A percentile compares a stretch with the other conserved stretches of the same genome.
Conservation (phyloP, 2,329 filamentous ascomycete genomes). For the Fusarium staphyleae region DNA sequence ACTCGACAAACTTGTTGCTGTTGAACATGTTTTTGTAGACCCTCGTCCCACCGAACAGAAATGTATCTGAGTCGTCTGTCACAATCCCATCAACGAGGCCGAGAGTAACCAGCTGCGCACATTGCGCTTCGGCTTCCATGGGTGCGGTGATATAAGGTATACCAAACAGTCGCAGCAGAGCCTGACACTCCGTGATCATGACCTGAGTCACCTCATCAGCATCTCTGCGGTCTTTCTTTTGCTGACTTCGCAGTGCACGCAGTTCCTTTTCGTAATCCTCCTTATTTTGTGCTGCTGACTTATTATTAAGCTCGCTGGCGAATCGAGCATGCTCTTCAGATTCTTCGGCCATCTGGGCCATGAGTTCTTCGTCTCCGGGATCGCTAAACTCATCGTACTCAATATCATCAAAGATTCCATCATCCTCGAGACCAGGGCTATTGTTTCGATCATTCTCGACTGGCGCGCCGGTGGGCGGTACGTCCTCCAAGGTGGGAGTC, state of each 20-base stretch:
- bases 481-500: constrained; percentile 26
- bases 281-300: constrained; percentile 71
- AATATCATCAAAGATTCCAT: constrained; percentile 59
- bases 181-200: constrained; percentile 95
- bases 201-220: constrained; percentile 96
- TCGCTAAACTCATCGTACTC: constrained; percentile 82
- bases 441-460: neutral
- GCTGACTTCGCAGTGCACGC: constrained; percentile 85
- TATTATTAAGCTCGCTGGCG: constrained; percentile 83
- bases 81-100: constrained; percentile 96
- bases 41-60: constrained; percentile 93
- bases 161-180: constrained; percentile 87
- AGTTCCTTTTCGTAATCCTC: constrained; percentile 88
- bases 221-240: constrained; percentile 94
- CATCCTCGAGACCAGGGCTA: constrained; percentile 43
- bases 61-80: constrained; percentile 95
- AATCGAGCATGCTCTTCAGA: constrained; percentile 94
- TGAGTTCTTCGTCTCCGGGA: constrained; percentile 88
- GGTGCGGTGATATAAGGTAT: constrained; percentile 96
- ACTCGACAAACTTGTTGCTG: constrained; percentile 96
- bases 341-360: constrained; percentile 86
- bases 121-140: constrained; percentile 99
- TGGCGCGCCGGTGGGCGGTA: constrained; percentile 5
- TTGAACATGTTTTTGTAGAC: constrained; percentile 99
- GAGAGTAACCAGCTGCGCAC: constrained; percentile 84